Percentiles rank a stretch among this genome's conserved stretches.
Conservation (phyloP, 495 filamentous ascomycete species). For the Aspergillus nidulans region DNA sequence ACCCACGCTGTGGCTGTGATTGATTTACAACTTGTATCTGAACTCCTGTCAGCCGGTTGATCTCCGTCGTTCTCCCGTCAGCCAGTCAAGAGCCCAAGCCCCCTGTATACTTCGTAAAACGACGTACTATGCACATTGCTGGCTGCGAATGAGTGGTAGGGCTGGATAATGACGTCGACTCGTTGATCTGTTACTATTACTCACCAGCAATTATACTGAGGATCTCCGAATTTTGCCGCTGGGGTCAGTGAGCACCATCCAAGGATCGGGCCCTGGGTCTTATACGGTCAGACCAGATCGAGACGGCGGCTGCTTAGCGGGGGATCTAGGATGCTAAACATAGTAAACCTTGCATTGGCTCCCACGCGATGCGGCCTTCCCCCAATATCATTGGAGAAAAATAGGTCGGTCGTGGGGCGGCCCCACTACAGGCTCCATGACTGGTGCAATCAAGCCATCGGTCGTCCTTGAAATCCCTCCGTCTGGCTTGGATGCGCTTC, state of each 20-base stretch:
- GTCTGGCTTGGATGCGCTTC: neutral
- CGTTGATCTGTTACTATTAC: no score
- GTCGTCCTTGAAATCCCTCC: conserved; percentile 13
- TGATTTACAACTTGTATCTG: no score
- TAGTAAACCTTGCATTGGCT: conserved; percentile 41
- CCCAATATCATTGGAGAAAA: conserved; percentile 19
- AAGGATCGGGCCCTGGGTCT: no score
- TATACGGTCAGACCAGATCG: conserved; percentile 6
- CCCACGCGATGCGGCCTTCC: conserved; percentile 31
- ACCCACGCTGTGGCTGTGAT: conserved; percentile 13
- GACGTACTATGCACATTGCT: no score
- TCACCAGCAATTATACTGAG: no score
- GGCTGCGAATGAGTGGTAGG: neutral
- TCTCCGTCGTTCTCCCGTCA: no score
- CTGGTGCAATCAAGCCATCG: neutral
- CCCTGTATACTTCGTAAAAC: no score
- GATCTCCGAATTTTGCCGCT: neutral
- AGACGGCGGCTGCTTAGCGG: conserved; percentile 13
- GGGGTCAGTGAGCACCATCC: neutral
- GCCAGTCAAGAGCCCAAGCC: no score
- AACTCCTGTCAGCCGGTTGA: no score
- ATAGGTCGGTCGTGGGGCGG: neutral
- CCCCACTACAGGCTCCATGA: conserved; percentile 4
- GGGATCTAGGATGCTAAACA: conserved; percentile 35
- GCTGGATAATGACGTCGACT: no score